Evolutionary conservation across 768 basidiomycete species (phyloP).

Genomic region (Naganishia antarctica): DNA sequence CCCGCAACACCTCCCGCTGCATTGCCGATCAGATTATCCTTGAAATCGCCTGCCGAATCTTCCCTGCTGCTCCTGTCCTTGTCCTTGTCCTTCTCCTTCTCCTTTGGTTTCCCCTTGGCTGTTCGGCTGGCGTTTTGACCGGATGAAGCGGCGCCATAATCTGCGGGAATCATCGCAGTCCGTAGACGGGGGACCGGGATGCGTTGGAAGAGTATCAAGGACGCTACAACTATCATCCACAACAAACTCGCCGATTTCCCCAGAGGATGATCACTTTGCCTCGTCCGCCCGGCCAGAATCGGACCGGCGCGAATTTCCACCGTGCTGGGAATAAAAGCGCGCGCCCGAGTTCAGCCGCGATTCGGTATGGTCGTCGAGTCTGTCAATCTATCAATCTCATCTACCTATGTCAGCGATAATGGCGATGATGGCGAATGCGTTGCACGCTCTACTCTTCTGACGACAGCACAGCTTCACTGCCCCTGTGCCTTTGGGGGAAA

Average conservation of each 20-base stretch:
- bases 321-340: slow-evolving; percentile 3
- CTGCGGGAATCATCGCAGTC: not conserved
- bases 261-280: too few species aligned
- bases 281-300: not conserved
- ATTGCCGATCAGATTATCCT: not conserved
- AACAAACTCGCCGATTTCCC: not conserved
- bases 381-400: too few species aligned
- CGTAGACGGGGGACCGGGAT: too few species aligned
- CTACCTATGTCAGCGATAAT: too few species aligned
- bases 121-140: not conserved
- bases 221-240: not conserved
- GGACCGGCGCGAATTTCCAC: slow-evolving; percentile 21
- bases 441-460: too few species aligned
- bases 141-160: not conserved
- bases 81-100: not conserved
- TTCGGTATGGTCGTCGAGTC: too few species aligned
- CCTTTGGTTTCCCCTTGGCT: not conserved
- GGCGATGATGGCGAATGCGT: too few species aligned
- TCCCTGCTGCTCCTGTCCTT: slow-evolving; percentile 11
- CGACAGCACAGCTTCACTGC: too few species aligned
- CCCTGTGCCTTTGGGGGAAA: too few species aligned
- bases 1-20: not conserved
- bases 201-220: too few species aligned
- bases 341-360: too few species aligned
- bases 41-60: slow-evolving; percentile 3